Evolutionary conservation across 1,139 yeast species (phyloP).

Genomic region (Saccharomyces hybrid): DNA sequence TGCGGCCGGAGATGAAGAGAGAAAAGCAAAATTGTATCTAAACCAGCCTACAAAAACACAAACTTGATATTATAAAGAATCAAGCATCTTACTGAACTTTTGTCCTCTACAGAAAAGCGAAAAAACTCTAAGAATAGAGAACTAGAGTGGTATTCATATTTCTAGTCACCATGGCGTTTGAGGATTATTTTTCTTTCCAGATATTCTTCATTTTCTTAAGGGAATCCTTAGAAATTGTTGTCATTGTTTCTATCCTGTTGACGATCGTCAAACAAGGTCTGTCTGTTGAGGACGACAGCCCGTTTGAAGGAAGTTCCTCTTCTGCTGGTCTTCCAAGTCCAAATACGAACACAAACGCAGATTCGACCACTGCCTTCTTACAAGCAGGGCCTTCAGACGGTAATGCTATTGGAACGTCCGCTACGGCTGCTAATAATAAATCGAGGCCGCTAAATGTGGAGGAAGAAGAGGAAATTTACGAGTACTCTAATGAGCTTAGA

Average conservation of each 20-base stretch:
- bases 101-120: not conserved
- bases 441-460: constrained; percentile 9
- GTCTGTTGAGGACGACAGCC: constrained; percentile 22
- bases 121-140: not conserved
- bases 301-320: not conserved
- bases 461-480: not conserved
- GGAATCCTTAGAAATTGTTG: constrained; percentile 84
- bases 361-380: not conserved
- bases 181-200: constrained; percentile 36
- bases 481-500: not conserved
- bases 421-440: not conserved
- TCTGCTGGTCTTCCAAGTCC: not conserved
- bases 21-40: not conserved
- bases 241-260: constrained; percentile 80
- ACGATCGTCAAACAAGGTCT: constrained; percentile 75
- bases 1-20: not conserved
- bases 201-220: constrained; percentile 81
- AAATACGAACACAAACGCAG: not conserved
- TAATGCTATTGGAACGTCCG: not conserved
- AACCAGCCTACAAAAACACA: not conserved
- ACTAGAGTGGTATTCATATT: not conserved
- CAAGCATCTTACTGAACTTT: not conserved
- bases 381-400: not conserved
- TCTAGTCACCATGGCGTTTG: constrained; percentile 19
- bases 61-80: not conserved